Evolutionary conservation across 352 stramenopile species (phyloP), one percentile per base, ranked within the genome.

Genomic region (Pythium vanterpoolii): DNA sequence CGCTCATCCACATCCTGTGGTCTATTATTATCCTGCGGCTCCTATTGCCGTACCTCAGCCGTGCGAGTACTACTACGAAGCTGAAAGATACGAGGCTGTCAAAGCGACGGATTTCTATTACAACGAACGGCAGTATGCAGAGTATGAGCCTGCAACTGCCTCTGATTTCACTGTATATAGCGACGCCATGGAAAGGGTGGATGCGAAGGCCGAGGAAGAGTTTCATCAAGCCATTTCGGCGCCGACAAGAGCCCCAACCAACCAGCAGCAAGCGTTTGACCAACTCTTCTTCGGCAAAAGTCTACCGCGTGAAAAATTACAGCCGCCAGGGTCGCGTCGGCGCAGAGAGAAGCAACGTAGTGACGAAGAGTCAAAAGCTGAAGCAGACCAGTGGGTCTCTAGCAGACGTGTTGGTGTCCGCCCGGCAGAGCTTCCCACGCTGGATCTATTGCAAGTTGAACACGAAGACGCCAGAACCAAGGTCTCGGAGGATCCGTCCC

Each of bases 331-430:
- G 5, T 18, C 28, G 42, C 33, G 33, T 23, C 51, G 11, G 5
- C 10, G 10, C 18, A 10, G 1, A 19, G 49, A 43, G 23, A 16
- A 26, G 16, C 30, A 52, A 36, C 24, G n/a, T 16, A 21, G 23
- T 8, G 31, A 39, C 11, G 36, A 47, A 26, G 19, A 42, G 5
- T 23, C 36, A 11, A 46, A 39, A 28, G 34, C n/a, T 47, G 28
- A 53, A 27, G 30, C 39, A 26, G 45, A 30, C 10, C 10, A 38
- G 26, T 66, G 59, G 59, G 40, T 66, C 14, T 66, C 49, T n/a
- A 66, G 59, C 36, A 49, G 59, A 49, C 59, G 59, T 19, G 8
- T 66, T 21, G 50, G 59, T 33, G 31, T 23, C n/a, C 40, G 6
- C 14, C 40, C 7, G 21, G 6, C 40, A 28, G 40, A 44, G 16